Evolutionary conservation across 495 filamentous ascomycete species (phyloP), one percentile per base, ranked within the genome.

Genomic region (Daldinia caldariorum): DNA sequence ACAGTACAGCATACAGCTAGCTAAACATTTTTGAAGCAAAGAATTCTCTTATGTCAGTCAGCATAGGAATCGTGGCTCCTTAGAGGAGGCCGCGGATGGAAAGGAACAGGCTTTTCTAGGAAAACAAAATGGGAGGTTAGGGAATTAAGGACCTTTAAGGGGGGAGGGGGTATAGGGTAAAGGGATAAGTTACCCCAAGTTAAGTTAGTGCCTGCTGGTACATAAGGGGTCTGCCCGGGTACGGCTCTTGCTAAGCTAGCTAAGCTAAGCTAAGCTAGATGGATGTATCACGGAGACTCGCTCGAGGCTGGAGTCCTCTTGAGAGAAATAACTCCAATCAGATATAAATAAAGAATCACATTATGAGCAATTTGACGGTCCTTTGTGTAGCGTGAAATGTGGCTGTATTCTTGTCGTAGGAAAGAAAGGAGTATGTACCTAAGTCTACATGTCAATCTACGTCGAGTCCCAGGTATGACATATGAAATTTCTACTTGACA

Each of bases 261-360:
- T 26, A 26, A 26, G 26, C 49, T 47, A 47, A 26, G 1, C 26
- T 26, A 26, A 26, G 26, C 49, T 47, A 47, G 43, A 16, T 47
- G 12, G 43, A 9, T 47, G 18, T 47, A 20, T 47, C 53, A 38
- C 16, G 58, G 63, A 54, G 54, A 71, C 63, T 59, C 50, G 22
- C 69, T 71, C 69, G 69, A 71, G 69, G 69, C 63, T 63, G 59
- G 69, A 57, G 58, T 49, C 63, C 69, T 67, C 58, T 71, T 63
- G 69, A 71, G 69, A 67, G 69, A 61, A 71, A 63, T 12, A 67
- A 67, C 69, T 63, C 69, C 69, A 58, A 71, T 71, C 69, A 26
- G 64, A 66, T 58, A 61, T 58, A 43, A 60, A 71, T 57, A 31
- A 63, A 70, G 16, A 39, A 50, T 13, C 49, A 32, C 32, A 31